Base-by-base conservation (phyloP, 352 stramenopile species). In the Globisporangium takayamanum region DNA sequence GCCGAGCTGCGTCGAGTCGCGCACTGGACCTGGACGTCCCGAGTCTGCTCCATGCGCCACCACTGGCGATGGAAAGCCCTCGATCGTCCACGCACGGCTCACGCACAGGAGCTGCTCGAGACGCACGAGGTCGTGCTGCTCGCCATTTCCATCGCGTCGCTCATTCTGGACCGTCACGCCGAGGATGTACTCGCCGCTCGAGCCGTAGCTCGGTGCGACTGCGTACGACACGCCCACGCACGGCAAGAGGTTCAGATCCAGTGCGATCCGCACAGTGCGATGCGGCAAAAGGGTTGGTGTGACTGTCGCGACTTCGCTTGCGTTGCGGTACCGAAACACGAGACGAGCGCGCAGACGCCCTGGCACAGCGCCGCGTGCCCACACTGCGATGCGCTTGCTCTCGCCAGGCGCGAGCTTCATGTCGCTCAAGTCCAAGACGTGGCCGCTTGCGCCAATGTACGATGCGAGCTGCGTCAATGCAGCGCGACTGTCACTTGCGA, bases 161-260 rank as follows among this genome's bases (percentile, higher is more conserved):
- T 73, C 64, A 39, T 90, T 89, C 51, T 66, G 70, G 44, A 89
- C 82, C 0, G 77, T 90, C 15, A 94, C 64, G 7, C 75, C 83
- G 26, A 94, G 66, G 54, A 89, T 74, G 57, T 92, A 92, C 61
- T 93, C 85, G 3, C 77, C 78, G 28, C 62, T 79, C 7, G 57
- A 42, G n/a, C 60, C 55, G 53, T 84, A 90, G 62, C 79, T 93
- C 20, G 83, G 80, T 12, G 88, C 76, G 18, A 95, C 64, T 0
- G 77, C 71, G 53, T 93, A 89, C 0, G 70, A 70, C 15, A 92
- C 73, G 36, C 80, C 62, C 0, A 95, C 62, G 39, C 78, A 88
- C 28, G 76, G 72, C 11, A 87, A 48, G 12, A 89, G 60, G 22
- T 79, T 78, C 25, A 92, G 39, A 11, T 80, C 75, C n/a, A 92